Percentiles rank a stretch among this genome's conserved stretches.
These are phyloP conservation scores for Parasitella parasitica DNA, from an alignment of 371 early-diverging fungal species.

Conservation along the genomic window DNA sequence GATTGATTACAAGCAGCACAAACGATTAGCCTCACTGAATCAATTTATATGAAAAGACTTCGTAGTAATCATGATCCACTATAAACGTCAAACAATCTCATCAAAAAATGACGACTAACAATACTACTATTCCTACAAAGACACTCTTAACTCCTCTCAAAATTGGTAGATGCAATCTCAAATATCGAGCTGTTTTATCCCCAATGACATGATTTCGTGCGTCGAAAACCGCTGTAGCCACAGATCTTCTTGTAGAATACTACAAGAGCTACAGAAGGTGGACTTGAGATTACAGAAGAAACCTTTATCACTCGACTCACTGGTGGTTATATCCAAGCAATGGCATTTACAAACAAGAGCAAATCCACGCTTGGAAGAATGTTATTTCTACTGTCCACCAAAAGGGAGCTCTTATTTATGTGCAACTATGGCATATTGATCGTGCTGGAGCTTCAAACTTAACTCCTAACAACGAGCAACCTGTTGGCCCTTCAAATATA, in stretches of 20 bases:
- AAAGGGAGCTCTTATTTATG: constrained; percentile 45
- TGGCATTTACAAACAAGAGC: constrained; percentile 44
- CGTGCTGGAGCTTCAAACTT: constrained; percentile 1
- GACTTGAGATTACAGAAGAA: constrained; percentile 59
- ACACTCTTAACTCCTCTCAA: constrained; percentile 6
- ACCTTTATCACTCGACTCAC: constrained; percentile 45
- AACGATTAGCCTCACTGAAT: background rate
- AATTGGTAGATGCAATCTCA: constrained; percentile 17
- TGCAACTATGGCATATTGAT: constrained; percentile 56
- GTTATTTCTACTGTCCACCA: constrained; percentile 57
- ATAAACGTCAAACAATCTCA: background rate
- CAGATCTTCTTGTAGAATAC: constrained; percentile 46
- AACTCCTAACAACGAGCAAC: background rate
- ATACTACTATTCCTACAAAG: background rate
- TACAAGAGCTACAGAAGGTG: constrained; percentile 58
- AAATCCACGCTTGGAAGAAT: constrained; percentile 55
- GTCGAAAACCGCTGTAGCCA: constrained; percentile 33
- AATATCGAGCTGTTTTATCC: constrained; percentile 58
- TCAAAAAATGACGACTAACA: background rate
- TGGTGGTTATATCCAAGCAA: constrained; percentile 31
- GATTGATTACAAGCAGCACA: background rate
- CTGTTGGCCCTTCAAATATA: constrained; percentile 8
- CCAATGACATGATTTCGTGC: constrained; percentile 45
- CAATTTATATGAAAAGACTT: background rate
- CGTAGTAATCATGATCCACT: background rate